A percentile compares a stretch with the other conserved stretches of the same genome.
phyloP scores from a whole-genome alignment of 1,284 basidiomycete species.

The Ustilago sp. region DNA sequence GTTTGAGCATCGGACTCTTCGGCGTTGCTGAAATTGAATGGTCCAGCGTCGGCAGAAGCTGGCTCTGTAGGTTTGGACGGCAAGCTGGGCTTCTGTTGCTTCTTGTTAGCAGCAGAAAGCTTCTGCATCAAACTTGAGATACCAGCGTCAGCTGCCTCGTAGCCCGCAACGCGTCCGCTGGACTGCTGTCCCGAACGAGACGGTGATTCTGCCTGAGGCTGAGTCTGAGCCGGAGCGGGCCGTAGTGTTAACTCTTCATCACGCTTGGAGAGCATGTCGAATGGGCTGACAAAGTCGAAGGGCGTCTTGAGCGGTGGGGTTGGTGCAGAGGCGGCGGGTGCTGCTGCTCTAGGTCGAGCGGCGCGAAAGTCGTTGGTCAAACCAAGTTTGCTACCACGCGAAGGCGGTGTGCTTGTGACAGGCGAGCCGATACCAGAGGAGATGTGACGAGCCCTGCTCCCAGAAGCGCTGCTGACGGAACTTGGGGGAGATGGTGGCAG shows the following conservation, averaged over 20 bases:
- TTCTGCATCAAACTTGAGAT: conserved; percentile 29
- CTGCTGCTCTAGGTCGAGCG: not conserved
- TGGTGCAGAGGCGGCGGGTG: conserved; percentile 9
- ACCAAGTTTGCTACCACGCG: not conserved
- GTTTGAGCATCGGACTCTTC: not conserved
- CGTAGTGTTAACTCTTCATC: conserved; percentile 8
- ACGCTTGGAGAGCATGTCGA: conserved; percentile 34
- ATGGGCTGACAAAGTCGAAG: conserved; percentile 47
- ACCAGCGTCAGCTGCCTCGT: conserved; percentile 29
- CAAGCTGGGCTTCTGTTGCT: not conserved
- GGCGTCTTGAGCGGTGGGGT: conserved; percentile 23
- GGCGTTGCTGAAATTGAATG: not conserved
- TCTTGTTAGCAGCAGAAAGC: conserved; percentile 25
- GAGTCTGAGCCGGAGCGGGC: conserved; percentile 7
- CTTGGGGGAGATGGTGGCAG: conserved; percentile 41
- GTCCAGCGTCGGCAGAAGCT: not conserved
- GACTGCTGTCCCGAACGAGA: not conserved
- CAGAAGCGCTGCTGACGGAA: conserved; percentile 34
- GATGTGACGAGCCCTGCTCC: conserved; percentile 11
- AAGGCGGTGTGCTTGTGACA: conserved; percentile 9
- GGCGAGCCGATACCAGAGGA: conserved; percentile 24
- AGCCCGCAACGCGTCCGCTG: conserved; percentile 4
- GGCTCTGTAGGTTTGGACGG: not conserved
- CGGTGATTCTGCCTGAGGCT: not conserved
- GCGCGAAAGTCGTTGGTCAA: not conserved